Evolutionary conservation across 2,329 filamentous ascomycete species (phyloP), one percentile per base, ranked within the genome.

Genomic region (Dothiorella sarmentorum): DNA sequence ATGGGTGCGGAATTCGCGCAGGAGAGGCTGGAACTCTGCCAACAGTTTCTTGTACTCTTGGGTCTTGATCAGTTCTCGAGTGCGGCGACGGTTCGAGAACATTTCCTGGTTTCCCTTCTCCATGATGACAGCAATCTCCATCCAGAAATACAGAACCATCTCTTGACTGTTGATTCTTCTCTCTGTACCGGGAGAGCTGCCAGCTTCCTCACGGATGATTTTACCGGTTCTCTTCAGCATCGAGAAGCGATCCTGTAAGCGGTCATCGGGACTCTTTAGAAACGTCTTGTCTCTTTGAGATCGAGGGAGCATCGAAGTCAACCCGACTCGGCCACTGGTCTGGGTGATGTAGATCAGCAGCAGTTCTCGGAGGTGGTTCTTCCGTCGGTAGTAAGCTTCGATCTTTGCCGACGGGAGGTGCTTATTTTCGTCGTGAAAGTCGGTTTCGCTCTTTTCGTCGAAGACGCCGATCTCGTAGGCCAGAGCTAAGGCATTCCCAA

Each of bases 401-500:
- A 95, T 89, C 60, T 91, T 86, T 6, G 74, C 74, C 13, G 74
- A 73, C 2, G 71, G 67, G 22, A 71, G 61, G 11, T 65, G 62
- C 26, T 65, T 62, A 62, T 74, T 74, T 3, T 69, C 72, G 53
- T 73, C 66, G 45, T 73, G 68, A 55, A 84, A 78, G 60, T 81
- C 81, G 58, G 87, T 73, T 66, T 92, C 89, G 60, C 89, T 90
- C 63, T 92, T 90, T 60, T 92, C 86, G 65, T 97, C 94, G 66
- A 97, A 99, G 2, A 99, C 91, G 10, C 94, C 94, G 29, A 99
- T 84, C 72, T 99, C 94, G 65, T 96, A 96, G 0, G 90, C 91
- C 35, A 97, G 79, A 1, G 91, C 89, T 78, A 93, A 89, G 13
- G 91, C 91, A 35, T 91, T 95, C 68, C 91, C 95, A 27, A 97